phyloP scores from a whole-genome alignment of 2,329 filamentous ascomycete genomes.

The Penicillium capsulatum region DNA sequence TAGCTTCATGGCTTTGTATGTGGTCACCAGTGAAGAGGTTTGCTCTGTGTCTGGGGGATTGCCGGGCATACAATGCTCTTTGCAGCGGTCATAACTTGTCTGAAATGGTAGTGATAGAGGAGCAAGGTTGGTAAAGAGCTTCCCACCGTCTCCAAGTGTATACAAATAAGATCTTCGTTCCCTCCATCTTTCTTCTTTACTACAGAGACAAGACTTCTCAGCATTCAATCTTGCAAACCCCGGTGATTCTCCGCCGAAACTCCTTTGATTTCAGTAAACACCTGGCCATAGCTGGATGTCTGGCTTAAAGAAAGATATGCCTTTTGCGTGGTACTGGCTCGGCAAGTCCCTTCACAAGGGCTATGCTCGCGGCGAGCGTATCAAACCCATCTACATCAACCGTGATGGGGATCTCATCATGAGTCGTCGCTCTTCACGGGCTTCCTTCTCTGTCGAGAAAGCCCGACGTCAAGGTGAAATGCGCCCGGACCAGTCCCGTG shows the following conservation, averaged over 20 bases:
- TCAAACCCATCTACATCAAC: conserved; percentile 10
- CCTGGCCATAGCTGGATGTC: not conserved
- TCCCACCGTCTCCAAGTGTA: too few species aligned
- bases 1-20: not conserved
- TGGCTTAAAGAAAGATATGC: conserved; percentile 10
- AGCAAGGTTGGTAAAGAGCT: too few species aligned
- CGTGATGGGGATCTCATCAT: conserved; percentile 1
- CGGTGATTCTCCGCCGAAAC: too few species aligned
- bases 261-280: too few species aligned
- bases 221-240: too few species aligned
- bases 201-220: not conserved
- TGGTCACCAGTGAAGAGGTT: too few species aligned
- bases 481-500: conserved; percentile 2
- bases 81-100: not conserved
- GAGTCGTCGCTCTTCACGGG: conserved; percentile 9
- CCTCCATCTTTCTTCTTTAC: not conserved
- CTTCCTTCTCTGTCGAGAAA: conserved; percentile 6
- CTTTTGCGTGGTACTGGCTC: conserved; percentile 24
- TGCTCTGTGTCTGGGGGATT: too few species aligned
- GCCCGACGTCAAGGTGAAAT: conserved; percentile 5
- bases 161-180: not conserved
- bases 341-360: conserved; percentile 20
- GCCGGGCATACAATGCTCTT: not conserved
- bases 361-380: conserved; percentile 12
- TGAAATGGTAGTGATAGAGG: too few species aligned